Evolutionary conservation across 1,284 basidiomycete species (phyloP).

Genomic region (Tranzscheliella williamsii): DNA sequence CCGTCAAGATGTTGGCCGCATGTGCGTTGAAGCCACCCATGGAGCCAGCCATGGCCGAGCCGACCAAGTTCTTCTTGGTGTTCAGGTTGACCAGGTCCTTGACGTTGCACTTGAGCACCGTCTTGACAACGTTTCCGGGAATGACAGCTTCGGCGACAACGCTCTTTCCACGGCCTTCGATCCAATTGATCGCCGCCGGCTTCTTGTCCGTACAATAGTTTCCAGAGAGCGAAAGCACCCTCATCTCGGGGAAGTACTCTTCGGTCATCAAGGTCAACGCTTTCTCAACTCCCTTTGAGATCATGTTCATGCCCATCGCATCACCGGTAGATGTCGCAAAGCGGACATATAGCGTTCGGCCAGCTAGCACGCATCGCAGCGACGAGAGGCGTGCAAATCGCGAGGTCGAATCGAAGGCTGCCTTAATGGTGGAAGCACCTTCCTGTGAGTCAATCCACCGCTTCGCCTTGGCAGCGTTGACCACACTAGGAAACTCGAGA

Average conservation of each 20-base stretch:
- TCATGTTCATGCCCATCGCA: constrained; percentile 99
- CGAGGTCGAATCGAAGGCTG: constrained; percentile 86
- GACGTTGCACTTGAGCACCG: constrained; percentile 93
- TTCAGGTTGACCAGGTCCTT: constrained; percentile 88
- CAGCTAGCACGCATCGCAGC: constrained; percentile 56
- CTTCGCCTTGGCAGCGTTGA: constrained; percentile 79
- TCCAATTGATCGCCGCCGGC: constrained; percentile 99
- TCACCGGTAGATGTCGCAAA: constrained; percentile 95
- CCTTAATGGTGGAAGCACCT: constrained; percentile 76
- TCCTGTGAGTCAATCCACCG: constrained; percentile 85
- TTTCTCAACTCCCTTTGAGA: constrained; percentile 70
- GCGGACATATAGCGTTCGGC: constrained; percentile 81
- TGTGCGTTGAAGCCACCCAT: constrained; percentile 99
- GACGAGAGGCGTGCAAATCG: constrained; percentile 57
- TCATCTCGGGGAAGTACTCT: constrained; percentile 88
- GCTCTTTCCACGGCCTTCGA: constrained; percentile 96
- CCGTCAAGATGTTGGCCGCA: constrained; percentile 93
- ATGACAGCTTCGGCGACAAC: constrained; percentile 95
- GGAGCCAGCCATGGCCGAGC: constrained; percentile 95
- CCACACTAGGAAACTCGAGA: constrained; percentile 86
- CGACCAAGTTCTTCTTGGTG: constrained; percentile 95
- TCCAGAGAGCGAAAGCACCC: constrained; percentile 87
- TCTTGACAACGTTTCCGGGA: constrained; percentile 83
- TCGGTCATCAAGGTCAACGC: constrained; percentile 78
- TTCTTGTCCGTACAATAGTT: constrained; percentile 99